These are phyloP conservation scores for Paecilomyces formosus DNA, from an alignment of 2,329 filamentous ascomycete species.

Conservation along the genomic window DNA sequence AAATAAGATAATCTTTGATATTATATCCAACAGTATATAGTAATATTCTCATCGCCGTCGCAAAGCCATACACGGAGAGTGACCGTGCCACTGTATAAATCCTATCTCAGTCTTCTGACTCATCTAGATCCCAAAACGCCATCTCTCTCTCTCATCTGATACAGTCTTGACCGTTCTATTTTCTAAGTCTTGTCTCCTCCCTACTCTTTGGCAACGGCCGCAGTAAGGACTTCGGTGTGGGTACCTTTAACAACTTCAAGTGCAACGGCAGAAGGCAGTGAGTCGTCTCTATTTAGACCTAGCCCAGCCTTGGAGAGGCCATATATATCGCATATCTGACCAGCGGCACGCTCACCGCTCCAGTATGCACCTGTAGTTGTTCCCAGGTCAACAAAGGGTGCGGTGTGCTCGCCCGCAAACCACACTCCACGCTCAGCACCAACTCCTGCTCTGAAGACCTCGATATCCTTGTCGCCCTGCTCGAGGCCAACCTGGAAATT, in stretches of 20 bases:
- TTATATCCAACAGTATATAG: background rate
- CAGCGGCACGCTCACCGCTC: conserved; percentile 74
- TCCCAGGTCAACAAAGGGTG: conserved; percentile 80
- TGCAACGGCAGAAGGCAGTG: conserved; percentile 19
- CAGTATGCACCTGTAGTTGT: conserved; percentile 88
- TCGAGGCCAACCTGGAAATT: conserved; percentile 76
- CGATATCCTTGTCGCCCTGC: conserved; percentile 64
- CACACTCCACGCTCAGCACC: conserved; percentile 58
- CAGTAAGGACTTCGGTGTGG: background rate
- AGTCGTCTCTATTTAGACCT: conserved; percentile 20
- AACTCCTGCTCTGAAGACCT: conserved; percentile 46
- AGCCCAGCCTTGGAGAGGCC: conserved; percentile 17
- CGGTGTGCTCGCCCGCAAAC: conserved; percentile 77
- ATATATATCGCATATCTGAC: conserved; percentile 36
- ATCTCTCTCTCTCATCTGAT: background rate
- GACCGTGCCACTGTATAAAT: background rate
- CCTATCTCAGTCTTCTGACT: background rate
- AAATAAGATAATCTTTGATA: background rate
- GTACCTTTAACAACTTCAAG: background rate
- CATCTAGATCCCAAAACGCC: background rate
- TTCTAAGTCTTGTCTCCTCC: background rate
- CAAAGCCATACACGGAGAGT: background rate
- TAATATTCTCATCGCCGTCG: background rate
- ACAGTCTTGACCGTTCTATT: background rate
- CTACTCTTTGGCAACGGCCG: background rate